These are phyloP conservation scores for Petunia secreta DNA, from an alignment of 257 asterid species.

Conservation along the genomic window DNA sequence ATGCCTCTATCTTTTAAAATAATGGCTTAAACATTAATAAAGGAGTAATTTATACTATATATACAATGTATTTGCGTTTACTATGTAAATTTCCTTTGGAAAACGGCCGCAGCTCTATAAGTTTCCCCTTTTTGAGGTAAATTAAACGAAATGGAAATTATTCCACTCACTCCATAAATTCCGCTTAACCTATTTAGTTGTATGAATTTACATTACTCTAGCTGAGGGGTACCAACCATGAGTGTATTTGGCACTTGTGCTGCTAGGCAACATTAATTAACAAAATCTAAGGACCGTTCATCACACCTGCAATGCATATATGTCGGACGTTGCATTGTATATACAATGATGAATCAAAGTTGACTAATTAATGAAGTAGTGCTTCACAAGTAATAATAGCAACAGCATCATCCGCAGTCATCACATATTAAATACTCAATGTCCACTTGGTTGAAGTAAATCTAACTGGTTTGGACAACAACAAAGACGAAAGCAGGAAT, in stretches of 20 bases:
- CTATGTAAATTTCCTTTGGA: too few species aligned
- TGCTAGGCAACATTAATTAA: constrained; percentile 22
- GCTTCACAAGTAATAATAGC: constrained; percentile 22
- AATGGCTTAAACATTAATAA: too few species aligned
- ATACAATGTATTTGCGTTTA: too few species aligned
- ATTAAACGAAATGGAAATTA: background rate
- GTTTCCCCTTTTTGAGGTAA: background rate
- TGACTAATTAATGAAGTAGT: background rate
- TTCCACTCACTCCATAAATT: constrained; percentile 8
- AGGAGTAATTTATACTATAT: too few species aligned
- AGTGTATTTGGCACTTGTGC: background rate
- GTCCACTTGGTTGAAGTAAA: background rate
- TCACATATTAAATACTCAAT: background rate
- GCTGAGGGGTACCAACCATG: background rate
- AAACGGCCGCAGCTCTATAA: background rate
- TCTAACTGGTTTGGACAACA: constrained; percentile 25
- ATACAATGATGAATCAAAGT: background rate
- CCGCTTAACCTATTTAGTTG: constrained; percentile 24
- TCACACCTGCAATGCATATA: background rate
- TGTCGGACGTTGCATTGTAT: background rate
- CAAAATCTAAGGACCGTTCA: constrained; percentile 23
- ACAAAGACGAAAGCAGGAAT: constrained; percentile 29
- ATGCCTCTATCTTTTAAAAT: too few species aligned
- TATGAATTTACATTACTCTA: background rate
- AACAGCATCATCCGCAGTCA: constrained; percentile 13